Percentiles rank a stretch among this genome's conserved stretches.
These are phyloP conservation scores for Aegle marmelos DNA, from an alignment of 345 rosid species.

Conservation along the genomic window DNA sequence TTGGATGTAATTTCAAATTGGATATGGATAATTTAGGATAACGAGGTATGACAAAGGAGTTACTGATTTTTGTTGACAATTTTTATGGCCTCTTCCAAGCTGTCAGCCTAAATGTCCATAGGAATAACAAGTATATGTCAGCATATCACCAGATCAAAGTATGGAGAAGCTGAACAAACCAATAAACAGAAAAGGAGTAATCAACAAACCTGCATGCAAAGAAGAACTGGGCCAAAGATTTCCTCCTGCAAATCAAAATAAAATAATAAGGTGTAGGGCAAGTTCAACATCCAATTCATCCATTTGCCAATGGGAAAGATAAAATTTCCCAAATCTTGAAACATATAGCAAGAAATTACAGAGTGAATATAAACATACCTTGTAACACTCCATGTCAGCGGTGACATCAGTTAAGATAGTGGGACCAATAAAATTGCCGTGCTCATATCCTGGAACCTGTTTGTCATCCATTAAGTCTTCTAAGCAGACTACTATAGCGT, in stretches of 20 bases:
- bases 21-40: background rate
- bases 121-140: constrained; percentile 1
- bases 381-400: constrained; percentile 94
- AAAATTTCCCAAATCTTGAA: background rate
- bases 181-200: constrained; percentile 13
- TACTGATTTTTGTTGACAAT: constrained; percentile 87
- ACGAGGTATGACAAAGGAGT: background rate
- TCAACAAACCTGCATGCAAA: constrained; percentile 76
- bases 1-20: background rate
- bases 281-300: background rate
- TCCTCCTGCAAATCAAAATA: constrained; percentile 66
- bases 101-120: constrained; percentile 57
- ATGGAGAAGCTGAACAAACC: background rate
- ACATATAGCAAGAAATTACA: background rate
- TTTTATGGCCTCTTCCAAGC: constrained; percentile 83
- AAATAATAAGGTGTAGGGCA: background rate
- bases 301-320: background rate
- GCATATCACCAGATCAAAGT: background rate
- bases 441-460: constrained; percentile 91
- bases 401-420: constrained; percentile 83
- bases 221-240: constrained; percentile 96
- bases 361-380: constrained; percentile 41
- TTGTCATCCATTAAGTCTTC: constrained; percentile 14
- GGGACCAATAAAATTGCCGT: constrained; percentile 93
- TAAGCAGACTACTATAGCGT: background rate